Evolutionary conservation across 176 grass and related monocot species (phyloP).

Genomic region (Hsuehochloa calcarea): DNA sequence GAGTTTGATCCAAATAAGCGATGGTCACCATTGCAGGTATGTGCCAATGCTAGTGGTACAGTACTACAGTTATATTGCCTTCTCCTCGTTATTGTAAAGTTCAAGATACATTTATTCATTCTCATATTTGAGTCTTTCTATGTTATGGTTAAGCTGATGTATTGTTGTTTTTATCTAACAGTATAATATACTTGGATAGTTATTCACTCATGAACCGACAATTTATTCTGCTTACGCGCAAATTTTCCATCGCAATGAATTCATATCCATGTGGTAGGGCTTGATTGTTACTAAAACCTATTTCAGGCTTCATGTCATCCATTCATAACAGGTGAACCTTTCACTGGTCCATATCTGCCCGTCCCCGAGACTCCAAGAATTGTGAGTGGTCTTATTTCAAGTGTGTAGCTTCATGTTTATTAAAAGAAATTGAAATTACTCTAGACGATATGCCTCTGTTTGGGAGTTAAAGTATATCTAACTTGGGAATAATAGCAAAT

Average conservation of each 20-base stretch:
- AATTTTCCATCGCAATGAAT: neutral
- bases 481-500: neutral
- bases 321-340: constrained; percentile 82
- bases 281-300: constrained; percentile 25
- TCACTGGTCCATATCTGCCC: constrained; percentile 66
- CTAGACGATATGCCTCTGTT: neutral
- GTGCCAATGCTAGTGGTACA: neutral
- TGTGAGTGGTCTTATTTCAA: constrained; percentile 58
- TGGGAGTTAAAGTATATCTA: constrained; percentile 9
- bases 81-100: constrained; percentile 1
- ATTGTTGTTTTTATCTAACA: constrained; percentile 4
- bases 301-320: constrained; percentile 92
- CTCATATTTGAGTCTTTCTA: neutral
- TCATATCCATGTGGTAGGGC: constrained; percentile 27
- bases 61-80: constrained; percentile 4
- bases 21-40: constrained; percentile 96
- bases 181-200: neutral
- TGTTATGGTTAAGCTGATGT: constrained; percentile 1
- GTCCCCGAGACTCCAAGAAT: constrained; percentile 84
- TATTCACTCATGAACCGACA: constrained; percentile 3
- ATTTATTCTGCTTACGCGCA: neutral
- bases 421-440: neutral
- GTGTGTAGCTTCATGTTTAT: neutral
- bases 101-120: neutral
- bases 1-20: constrained; percentile 89